Base-by-base conservation (phyloP, 805 yeast species). In the Kodamaea laetipori region DNA sequence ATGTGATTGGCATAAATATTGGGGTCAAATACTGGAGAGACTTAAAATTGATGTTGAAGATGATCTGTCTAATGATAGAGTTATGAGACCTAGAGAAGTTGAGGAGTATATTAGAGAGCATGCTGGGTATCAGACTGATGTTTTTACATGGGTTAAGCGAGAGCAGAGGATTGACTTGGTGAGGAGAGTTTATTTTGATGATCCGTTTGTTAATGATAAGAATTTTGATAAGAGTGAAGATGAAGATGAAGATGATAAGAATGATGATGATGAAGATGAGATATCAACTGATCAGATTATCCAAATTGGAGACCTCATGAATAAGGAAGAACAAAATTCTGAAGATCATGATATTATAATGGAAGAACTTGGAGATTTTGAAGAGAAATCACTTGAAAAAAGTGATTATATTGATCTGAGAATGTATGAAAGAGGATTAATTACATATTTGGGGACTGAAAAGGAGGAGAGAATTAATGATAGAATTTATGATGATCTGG, bases 341-440 rank as follows among this genome's bases (percentile, higher is more conserved):
- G 41, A 16, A 27, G 34, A 23, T 18, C 3, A 26, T 11, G 37
- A 27, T 4, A 9, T 19, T 5, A 28, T 13, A 11, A 21, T 28
- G 41, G 24, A 28, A 10, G 15, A 13, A 7, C 34, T 30, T 15
- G 34, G 34, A 30, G 34, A 30, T 10, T 19, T 13, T 30, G 46
- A 43, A 26, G 48, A 39, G 15, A 19, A 30, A 11, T n/a, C 13
- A 6, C 31, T 51, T 4, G 54, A 50, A n/a, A 28, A 32, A 21
- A 30, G 18, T 1, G 52, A 50, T 24, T 12, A 26, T 12, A 18
- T 31, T 15, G 47, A 41, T 10, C 47, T 50, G 34, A 36, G 42
- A n/a, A 41, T 50, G 37, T 41, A 50, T 37, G 54, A 50, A 24
- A 37, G 48, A 8, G 54, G 50, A 4, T 42, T 50, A 33, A 36